Base-by-base conservation (phyloP, 495 filamentous ascomycete species). In the Talaromyces adpressus region DNA sequence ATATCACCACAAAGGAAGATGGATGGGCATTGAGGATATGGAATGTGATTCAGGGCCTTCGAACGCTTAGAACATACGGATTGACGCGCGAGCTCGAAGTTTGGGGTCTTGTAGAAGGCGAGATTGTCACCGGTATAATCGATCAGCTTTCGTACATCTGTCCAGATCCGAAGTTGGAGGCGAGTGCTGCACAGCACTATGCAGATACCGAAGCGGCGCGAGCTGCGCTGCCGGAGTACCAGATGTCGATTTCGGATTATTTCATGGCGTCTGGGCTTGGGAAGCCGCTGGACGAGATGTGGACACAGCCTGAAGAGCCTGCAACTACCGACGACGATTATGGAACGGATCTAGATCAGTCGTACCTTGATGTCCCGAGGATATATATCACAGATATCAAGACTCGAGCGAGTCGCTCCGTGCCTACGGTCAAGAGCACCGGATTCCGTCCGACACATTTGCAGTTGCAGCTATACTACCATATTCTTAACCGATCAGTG, bases 361-460 rank as follows among this genome's bases (percentile, higher is more conserved):
- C 53, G 52, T 67, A 71, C 18, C 71, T 68, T 57, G 65, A 66
- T 14, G 64, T 76, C 27, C 70, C 75, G 16, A 73, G 77, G 30
- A 78, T 93, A 14, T 97, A 93, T 71, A 74, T 98, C 57, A 89
- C 87, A 6, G 94, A 98, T 67, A 85, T 94, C 60, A 98, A 98
- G 72, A 98, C 95, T 0, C 84, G 92, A 53, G 81, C 72, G 7
- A 82, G 78, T 47, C 77, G 79, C 12, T 81, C 81, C 12, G 64
- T 91, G 1, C 93, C 93, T 0, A 81, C 79, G 25, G 75, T 79
- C 45, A 78, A 81, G 22, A 85, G 83, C 29, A 77, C 86, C 1
- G 84, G 87, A n/a, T 84, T 92, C 20, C 87, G 89, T 11, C 89
- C 87, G 0, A 91, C 94, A 0, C 79, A 85, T 59, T 86, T 97